Conservation (phyloP, 805 yeast genomes). For the Tetrapisispora namnaoensis region DNA sequence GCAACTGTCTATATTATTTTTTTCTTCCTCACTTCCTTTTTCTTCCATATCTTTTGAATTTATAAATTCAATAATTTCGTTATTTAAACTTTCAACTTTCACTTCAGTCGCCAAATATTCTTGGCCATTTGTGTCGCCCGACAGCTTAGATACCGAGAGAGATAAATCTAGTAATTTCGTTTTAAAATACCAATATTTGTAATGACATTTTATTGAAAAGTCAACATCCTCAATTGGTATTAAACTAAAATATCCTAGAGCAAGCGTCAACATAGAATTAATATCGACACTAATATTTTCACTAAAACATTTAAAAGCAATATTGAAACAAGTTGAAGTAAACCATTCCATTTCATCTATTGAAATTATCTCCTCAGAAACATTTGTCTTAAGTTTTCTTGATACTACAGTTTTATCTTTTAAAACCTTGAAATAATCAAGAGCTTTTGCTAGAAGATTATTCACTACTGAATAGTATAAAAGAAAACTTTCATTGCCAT, state of each 20-base stretch:
- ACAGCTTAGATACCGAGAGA: background rate
- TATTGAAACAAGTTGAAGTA: conserved; percentile 29
- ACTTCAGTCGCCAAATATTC: conserved; percentile 10
- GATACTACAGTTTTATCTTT: conserved; percentile 5
- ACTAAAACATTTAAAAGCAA: conserved; percentile 20
- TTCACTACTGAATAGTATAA: conserved; percentile 1
- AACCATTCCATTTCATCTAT: conserved; percentile 35
- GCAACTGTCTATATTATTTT: conserved; percentile 12
- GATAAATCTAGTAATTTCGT: conserved; percentile 2
- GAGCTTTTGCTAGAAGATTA: conserved; percentile 8
- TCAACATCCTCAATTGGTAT: conserved; percentile 14
- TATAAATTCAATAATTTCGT: conserved; percentile 3
- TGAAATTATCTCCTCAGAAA: conserved; percentile 12
- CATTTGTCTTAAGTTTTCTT: background rate
- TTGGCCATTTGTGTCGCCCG: background rate
- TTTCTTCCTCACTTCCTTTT: conserved; percentile 4
- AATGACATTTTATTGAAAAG: conserved; percentile 17
- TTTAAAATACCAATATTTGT: conserved; percentile 21
- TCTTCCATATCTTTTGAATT: conserved; percentile 7
- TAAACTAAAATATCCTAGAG: conserved; percentile 12
- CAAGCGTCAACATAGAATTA: conserved; percentile 12
- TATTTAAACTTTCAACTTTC: conserved; percentile 3
- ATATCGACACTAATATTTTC: conserved; percentile 9
- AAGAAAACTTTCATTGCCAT: background rate
- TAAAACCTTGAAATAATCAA: conserved; percentile 8